Evolutionary conservation across 192 early-diverging fungal genomes (phyloP).

Genomic region (Coemansia sp.): DNA sequence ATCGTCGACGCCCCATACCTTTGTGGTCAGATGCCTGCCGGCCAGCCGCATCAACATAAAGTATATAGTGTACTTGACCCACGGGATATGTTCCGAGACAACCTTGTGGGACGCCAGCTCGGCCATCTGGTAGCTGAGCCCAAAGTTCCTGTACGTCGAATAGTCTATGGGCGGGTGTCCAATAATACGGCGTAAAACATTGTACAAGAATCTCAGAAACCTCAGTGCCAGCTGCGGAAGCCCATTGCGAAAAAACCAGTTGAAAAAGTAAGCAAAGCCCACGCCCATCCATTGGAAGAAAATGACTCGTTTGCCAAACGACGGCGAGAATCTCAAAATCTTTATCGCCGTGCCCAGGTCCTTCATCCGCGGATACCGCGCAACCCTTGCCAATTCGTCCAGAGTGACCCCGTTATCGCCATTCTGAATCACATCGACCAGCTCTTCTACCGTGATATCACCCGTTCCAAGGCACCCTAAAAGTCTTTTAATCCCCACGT

Average conservation of each 20-base stretch:
- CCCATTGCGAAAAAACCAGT: not conserved
- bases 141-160: not conserved
- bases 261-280: not conserved
- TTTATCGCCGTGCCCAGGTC: slow-evolving; percentile 4
- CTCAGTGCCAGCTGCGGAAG: not conserved
- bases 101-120: slow-evolving; percentile 25
- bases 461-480: slow-evolving; percentile 14
- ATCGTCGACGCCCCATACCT: slow-evolving; percentile 9
- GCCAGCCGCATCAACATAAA: slow-evolving; percentile 18
- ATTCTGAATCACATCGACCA: slow-evolving; percentile 12
- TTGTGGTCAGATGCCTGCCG: slow-evolving; percentile 9
- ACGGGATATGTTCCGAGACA: slow-evolving; percentile 15
- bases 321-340: slow-evolving; percentile 18
- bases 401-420: slow-evolving; percentile 10
- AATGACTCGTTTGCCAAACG: slow-evolving; percentile 16
- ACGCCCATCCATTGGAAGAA: slow-evolving; percentile 25
- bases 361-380: slow-evolving; percentile 21
- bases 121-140: slow-evolving; percentile 18
- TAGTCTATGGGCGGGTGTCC: not conserved
- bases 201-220: slow-evolving; percentile 6
- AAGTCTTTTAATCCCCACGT: slow-evolving; percentile 4
- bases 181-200: not conserved
- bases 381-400: slow-evolving; percentile 15
- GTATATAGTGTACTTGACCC: slow-evolving; percentile 22
- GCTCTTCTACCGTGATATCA: slow-evolving; percentile 15